Evolutionary conservation across 1,139 yeast genomes (phyloP).

Genomic region (Hansenula anomala): DNA sequence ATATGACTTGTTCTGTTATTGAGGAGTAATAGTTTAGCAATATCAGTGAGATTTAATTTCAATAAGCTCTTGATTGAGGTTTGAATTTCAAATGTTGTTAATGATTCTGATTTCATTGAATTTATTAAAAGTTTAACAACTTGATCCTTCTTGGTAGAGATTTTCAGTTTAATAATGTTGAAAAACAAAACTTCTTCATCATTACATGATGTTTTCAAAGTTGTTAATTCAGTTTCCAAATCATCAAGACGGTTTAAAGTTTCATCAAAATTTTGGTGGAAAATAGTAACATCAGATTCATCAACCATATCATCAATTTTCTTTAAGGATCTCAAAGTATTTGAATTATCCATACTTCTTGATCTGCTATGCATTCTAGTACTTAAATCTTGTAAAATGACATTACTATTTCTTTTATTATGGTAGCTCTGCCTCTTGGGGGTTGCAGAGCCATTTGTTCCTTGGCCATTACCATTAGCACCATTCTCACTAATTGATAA

Average conservation of each 20-base stretch:
- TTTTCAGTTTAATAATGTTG: constrained; percentile 37
- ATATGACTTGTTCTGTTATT: constrained; percentile 42
- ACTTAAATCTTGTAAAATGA: constrained; percentile 44
- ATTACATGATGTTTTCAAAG: constrained; percentile 19
- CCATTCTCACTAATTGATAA: constrained; percentile 30
- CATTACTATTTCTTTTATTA: constrained; percentile 23
- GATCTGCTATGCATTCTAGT: constrained; percentile 52
- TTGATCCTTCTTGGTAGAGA: constrained; percentile 32
- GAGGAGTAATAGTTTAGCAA: constrained; percentile 44
- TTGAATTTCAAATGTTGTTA: constrained; percentile 15
- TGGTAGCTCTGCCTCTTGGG: constrained; percentile 9
- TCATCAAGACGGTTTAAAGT: constrained; percentile 50
- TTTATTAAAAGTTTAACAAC: constrained; percentile 30
- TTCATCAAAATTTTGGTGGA: constrained; percentile 52
- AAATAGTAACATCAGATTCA: constrained; percentile 61
- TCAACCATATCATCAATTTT: constrained; percentile 59
- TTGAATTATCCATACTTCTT: constrained; percentile 41
- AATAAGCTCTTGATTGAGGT: constrained; percentile 34
- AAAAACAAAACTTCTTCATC: constrained; percentile 35
- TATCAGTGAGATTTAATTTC: constrained; percentile 36
- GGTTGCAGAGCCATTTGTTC: constrained; percentile 5
- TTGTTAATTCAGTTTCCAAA: constrained; percentile 28
- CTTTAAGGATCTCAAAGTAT: constrained; percentile 35
- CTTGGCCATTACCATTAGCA: constrained; percentile 6
- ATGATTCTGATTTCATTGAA: constrained; percentile 20